A percentile compares a stretch with the other conserved stretches of the same genome.
phyloP scores from a whole-genome alignment of 192 early-diverging fungal genomes.

The Rhizophlyctis rosea region DNA sequence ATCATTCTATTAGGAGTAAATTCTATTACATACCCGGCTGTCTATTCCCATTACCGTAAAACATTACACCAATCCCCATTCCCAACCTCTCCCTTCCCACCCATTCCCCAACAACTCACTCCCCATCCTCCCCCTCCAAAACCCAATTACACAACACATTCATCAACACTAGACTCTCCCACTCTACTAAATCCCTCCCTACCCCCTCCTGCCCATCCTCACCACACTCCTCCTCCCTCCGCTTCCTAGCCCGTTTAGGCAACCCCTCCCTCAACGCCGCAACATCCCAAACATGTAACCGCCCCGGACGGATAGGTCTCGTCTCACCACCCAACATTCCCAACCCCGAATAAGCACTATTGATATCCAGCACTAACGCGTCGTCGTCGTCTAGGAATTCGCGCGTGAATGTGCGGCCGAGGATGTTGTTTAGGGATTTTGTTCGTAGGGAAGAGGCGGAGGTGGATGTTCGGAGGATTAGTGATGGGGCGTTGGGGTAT shows the following conservation, averaged over 20 bases:
- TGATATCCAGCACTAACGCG: not conserved
- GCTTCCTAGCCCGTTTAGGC: too few species aligned
- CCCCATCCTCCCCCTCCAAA: conserved; percentile 7
- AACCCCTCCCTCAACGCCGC: conserved; percentile 9
- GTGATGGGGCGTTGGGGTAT: not conserved
- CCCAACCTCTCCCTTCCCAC: too few species aligned
- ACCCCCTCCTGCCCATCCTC: not conserved
- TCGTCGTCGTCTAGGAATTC: conserved; percentile 2
- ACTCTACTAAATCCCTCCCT: conserved; percentile 15
- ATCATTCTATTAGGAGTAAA: too few species aligned
- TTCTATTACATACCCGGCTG: too few species aligned
- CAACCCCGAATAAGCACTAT: too few species aligned
- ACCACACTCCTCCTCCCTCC: not conserved
- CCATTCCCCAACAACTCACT: too few species aligned
- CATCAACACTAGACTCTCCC: conserved; percentile 17
- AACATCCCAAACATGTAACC: conserved; percentile 16
- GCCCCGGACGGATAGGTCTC: not conserved
- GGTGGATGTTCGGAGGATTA: not conserved
- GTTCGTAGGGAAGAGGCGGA: too few species aligned
- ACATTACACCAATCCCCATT: too few species aligned
- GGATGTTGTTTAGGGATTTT: too few species aligned
- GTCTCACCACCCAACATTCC: too few species aligned
- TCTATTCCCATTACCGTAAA: too few species aligned
- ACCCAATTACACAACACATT: conserved; percentile 19
- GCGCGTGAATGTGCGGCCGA: not conserved